Percentiles rank a stretch among this genome's conserved stretches.
These are phyloP conservation scores for Graphilbum fragrans DNA, from an alignment of 2,329 filamentous ascomycete genomes.

Conservation along the genomic window DNA sequence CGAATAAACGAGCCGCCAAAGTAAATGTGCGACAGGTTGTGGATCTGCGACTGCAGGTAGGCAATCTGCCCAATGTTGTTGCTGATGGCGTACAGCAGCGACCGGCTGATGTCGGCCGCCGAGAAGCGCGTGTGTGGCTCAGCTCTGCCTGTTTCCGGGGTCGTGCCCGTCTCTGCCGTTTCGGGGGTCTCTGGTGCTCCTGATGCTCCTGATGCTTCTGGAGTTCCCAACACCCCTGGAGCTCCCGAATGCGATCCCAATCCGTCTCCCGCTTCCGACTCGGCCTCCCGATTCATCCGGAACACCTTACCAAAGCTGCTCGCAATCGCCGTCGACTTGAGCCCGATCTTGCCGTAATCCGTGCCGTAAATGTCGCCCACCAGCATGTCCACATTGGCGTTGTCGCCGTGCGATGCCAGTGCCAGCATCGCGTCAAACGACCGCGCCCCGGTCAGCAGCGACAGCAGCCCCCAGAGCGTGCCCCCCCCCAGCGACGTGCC, in stretches of 20 bases:
- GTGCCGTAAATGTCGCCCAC: conserved; percentile 97
- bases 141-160: neutral
- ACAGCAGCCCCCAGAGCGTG: conserved; percentile 93
- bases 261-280: conserved; percentile 64
- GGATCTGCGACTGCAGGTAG: conserved; percentile 92
- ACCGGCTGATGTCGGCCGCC: conserved; percentile 76
- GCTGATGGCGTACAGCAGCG: conserved; percentile 85
- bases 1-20: conserved; percentile 96
- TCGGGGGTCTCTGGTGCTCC: neutral
- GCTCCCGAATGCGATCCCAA: conserved; percentile 58
- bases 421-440: conserved; percentile 98
- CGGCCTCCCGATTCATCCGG: conserved; percentile 77
- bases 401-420: conserved; percentile 84
- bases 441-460: conserved; percentile 79
- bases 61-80: conserved; percentile 99
- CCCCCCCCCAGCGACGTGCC: conserved; percentile 91
- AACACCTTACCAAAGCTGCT: conserved; percentile 97
- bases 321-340: conserved; percentile 92
- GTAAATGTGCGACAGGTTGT: conserved; percentile 84
- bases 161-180: neutral
- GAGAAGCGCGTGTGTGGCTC: conserved; percentile 46
- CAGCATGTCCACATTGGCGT: conserved; percentile 86
- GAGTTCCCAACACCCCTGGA: too few relatives aligned
- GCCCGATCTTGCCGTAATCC: conserved; percentile 89
- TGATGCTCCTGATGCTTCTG: conserved; percentile 16